A percentile compares a stretch with the other conserved stretches of the same genome.
These are phyloP conservation scores for Teratosphaeria epicoccoides DNA, from an alignment of 2,329 filamentous ascomycete genomes.

Conservation along the genomic window DNA sequence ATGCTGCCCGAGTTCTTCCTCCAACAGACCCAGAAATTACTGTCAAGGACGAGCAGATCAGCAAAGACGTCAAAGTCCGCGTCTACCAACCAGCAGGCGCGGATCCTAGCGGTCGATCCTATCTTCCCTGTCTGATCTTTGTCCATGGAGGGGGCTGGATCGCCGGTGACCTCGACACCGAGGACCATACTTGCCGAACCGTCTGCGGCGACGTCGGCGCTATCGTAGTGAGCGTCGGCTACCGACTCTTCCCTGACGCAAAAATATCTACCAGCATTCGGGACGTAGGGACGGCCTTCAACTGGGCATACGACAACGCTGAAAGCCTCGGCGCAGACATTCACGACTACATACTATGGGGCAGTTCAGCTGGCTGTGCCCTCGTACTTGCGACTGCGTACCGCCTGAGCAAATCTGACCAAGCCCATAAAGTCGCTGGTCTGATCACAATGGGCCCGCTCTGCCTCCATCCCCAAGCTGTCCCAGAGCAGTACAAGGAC, in stretches of 20 bases:
- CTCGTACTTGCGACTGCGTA: conserved; percentile 15
- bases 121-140: conserved; percentile 1
- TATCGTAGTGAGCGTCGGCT: conserved; percentile 10
- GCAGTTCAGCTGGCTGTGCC: conserved; percentile 19
- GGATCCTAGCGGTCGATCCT: not conserved
- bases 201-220: not conserved
- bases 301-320: conserved; percentile 29
- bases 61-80: not conserved
- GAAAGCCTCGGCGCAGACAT: conserved; percentile 12
- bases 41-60: not conserved
- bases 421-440: conserved; percentile 14
- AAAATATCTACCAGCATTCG: conserved; percentile 28
- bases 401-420: conserved; percentile 9
- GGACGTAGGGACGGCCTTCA: conserved; percentile 27
- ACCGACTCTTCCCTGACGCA: conserved; percentile 11
- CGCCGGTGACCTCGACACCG: conserved; percentile 15
- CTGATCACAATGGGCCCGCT: conserved; percentile 26
- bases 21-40: not conserved
- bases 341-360: conserved; percentile 15
- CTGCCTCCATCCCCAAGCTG: conserved; percentile 27
- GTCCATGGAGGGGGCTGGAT: conserved; percentile 19
- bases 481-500: conserved; percentile 3
- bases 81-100: not conserved
- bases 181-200: conserved; percentile 14
- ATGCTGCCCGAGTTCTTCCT: not conserved